Base-by-base conservation (phyloP, 2,329 filamentous ascomycete species). In the Stachybotrys elegans region DNA sequence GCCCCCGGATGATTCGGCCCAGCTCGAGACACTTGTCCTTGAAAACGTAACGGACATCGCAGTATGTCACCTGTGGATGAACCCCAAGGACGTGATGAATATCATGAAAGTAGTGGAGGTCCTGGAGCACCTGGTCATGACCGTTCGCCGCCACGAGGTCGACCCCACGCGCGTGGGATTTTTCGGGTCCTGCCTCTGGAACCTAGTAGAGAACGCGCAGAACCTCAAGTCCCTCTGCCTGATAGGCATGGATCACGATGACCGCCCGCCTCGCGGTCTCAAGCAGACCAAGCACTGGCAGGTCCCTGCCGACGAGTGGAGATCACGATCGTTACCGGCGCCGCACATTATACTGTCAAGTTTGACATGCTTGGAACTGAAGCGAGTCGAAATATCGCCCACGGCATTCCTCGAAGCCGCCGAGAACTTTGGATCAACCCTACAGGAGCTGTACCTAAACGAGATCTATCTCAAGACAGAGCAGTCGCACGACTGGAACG, bases 11-110 rank as follows among this genome's bases (percentile, higher is more conserved):
- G 65, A 67, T 42, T 68, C 69, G 8, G 58, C 59, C 23, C 44
- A 55, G 3, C 61, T 78, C 4, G 65, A 69, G 49, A 68, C 68
- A 0, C 55, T 78, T 31, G 72, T 76, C 1, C 49, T 78, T 3
- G 74, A 78, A 47, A 73, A 75, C 41, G 58, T 78, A 40, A 70
- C 68, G 6, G 73, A 77, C 47, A 62, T 67, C 8, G 67, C 72
- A 16, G 56, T 77, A 20, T 68, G 69, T 13, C 66, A 67, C 41
- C 64, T 78, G 4, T 76, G 70, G 66, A 66, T 69, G 46, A 78
- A 77, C 48, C 75, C 71, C 1, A 68, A 66, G 42, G 75, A 78
- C 49, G 62, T 77, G 13, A 59, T 58, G 50, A 76, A 78, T 50
- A 69, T 75, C 34, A 70, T 73, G 48, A 57, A 48, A 25, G 60